Conservation (phyloP, 768 basidiomycete genomes). For the Suillus cothurnatus region DNA sequence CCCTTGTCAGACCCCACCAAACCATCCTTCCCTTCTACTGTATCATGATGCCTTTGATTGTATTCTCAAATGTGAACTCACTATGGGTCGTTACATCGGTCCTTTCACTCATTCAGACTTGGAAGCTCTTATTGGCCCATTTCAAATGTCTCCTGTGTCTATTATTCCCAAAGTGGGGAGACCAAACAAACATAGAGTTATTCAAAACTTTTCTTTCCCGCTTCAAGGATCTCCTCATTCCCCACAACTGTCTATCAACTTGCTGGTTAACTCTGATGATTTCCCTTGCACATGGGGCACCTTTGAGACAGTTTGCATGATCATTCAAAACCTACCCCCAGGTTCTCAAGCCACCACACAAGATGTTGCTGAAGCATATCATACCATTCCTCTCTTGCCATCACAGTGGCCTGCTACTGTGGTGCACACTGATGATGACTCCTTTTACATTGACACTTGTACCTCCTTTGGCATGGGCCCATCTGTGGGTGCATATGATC, state of each 20-base stretch:
- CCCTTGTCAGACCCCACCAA: not conserved
- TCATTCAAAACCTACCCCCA: slow-evolving; percentile 28
- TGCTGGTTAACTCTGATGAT: slow-evolving; percentile 30
- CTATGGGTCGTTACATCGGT: not conserved
- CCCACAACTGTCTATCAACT: slow-evolving; percentile 25
- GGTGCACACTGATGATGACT: fast-evolving
- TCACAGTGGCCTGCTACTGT: not conserved
- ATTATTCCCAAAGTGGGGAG: not conserved
- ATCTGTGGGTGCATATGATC: not conserved
- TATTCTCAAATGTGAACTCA: not conserved
- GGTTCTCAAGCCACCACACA: slow-evolving; percentile 31
- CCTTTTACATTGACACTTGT: not conserved
- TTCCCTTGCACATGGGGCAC: slow-evolving; percentile 50
- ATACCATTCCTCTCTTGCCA: not conserved
- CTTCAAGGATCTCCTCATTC: not conserved
- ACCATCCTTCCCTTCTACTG: not conserved
- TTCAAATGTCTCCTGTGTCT: not conserved
- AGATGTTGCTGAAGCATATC: slow-evolving; percentile 37
- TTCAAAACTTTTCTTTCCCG: not conserved
- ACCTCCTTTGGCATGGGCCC: not conserved
- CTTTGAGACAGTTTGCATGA: slow-evolving; percentile 18
- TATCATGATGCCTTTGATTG: not conserved
- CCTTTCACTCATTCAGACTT: not conserved
- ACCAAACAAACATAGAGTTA: not conserved
- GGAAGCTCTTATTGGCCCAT: not conserved